A percentile compares a stretch with the other conserved stretches of the same genome.
Conservation (phyloP, 257 asterid genomes). For the Petunia axillaris region DNA sequence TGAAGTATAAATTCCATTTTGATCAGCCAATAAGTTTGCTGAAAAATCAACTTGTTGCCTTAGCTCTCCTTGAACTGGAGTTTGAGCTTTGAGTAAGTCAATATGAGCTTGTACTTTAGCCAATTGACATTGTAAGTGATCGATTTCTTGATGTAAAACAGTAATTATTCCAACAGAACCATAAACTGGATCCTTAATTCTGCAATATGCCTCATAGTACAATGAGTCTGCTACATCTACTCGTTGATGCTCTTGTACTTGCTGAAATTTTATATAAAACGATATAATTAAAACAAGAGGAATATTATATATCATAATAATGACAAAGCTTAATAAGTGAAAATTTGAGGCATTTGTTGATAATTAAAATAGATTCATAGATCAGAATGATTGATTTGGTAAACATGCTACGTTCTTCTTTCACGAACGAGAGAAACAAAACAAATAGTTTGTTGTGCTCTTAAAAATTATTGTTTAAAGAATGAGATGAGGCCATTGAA, state of each 20-base stretch:
- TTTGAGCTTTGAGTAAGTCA: conserved; percentile 24
- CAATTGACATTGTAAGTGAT: conserved; percentile 26
- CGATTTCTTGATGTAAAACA: conserved; percentile 32
- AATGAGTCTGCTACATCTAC: conserved; percentile 37
- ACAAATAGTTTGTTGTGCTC: background rate
- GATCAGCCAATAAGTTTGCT: background rate
- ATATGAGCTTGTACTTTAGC: conserved; percentile 36
- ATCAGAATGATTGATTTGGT: too few species aligned
- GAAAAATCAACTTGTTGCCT: too few species aligned
- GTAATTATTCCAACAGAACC: conserved; percentile 41
- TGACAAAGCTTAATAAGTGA: background rate
- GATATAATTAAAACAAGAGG: background rate
- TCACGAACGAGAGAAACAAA: too few species aligned
- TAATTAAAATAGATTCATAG: too few species aligned
- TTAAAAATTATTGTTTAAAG: background rate
- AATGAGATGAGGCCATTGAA: background rate
- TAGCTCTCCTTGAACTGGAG: background rate
- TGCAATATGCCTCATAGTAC: conserved; percentile 39
- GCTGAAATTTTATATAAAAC: conserved; percentile 26
- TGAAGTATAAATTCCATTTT: background rate
- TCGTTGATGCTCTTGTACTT: conserved; percentile 30
- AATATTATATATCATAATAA: too few species aligned
- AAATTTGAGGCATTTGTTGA: too few species aligned
- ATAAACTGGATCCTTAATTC: conserved; percentile 38
- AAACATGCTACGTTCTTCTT: background rate